phyloP scores from a whole-genome alignment of 164 flowering plant species.

The Chimonanthus salicifolius region DNA sequence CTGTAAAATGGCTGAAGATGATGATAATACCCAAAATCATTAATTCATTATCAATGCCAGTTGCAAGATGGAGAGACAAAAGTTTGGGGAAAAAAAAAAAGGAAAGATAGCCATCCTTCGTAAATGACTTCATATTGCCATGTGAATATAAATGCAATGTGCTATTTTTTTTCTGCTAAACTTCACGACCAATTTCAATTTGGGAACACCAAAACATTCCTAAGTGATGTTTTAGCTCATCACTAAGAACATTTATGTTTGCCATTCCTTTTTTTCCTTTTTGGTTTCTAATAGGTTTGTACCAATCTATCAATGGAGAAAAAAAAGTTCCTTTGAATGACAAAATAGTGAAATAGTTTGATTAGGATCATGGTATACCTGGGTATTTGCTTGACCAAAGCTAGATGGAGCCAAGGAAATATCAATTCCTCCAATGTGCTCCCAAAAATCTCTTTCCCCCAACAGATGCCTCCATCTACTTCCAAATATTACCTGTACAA shows the following conservation, averaged over 20 bases:
- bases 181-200: background rate
- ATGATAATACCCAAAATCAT: too few species aligned
- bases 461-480: slow-evolving; percentile 93
- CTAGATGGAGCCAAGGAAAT: slow-evolving; percentile 85
- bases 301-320: background rate
- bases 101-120: too few species aligned
- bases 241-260: background rate
- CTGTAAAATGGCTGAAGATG: too few species aligned
- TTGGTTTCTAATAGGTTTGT: background rate
- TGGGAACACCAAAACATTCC: background rate
- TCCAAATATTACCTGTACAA: slow-evolving; percentile 85
- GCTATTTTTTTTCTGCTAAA: background rate
- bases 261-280: background rate
- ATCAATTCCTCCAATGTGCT: slow-evolving; percentile 91
- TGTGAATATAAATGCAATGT: background rate
- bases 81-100: too few species aligned
- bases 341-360: background rate
- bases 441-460: slow-evolving; percentile 95
- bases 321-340: background rate
- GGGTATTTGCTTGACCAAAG: slow-evolving; percentile 97
- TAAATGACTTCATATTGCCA: too few species aligned
- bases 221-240: background rate
- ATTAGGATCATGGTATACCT: slow-evolving; percentile 33
- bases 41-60: too few species aligned
- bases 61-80: too few species aligned